Evolutionary conservation across 163 green algal genomes (phyloP), one percentile per base, ranked within the genome.

Genomic region (Volvox carteri): DNA sequence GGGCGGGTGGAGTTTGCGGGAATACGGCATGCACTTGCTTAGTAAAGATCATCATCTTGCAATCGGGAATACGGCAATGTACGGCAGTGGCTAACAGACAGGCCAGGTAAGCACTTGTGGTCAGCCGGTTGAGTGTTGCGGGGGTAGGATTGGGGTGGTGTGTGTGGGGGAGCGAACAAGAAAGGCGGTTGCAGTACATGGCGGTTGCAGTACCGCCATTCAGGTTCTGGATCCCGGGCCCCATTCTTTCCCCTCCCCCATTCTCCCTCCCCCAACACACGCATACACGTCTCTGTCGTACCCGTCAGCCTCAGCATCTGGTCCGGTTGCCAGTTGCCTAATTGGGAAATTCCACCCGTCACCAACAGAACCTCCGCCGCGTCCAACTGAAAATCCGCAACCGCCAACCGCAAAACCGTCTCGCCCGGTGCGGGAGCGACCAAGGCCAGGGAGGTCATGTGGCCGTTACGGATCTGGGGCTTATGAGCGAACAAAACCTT

Each of bases 291-390:
- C 73, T 23, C 25, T 14, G n/a, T 52, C 91, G 1, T 78, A 94
- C 90, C 86, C 91, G 91, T 91, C 50, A 97, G 89, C 44, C 52
- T 72, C 77, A 96, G 54, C 84, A 95, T 94, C 46, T 92, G 89
- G 85, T 95, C 87, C 25, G 91, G 86, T 89, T 98, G 93, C 97
- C 97, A 99, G 85, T 93, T 95, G 16, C 97, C 97, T 48, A 99
- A 92, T 58, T 93, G 90, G 11, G 94, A 91, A 8, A 95, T 85
- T 48, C 91, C 93, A 37, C 97, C 97, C 12, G 90, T 95, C 5
- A 98, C 91, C 41, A 92, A 96, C 56, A 99, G 50, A 28, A 30
- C 35, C 79, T 98, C 83, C 5, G 91, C 94, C 19, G 87, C 86
- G 41, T 95, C 90, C 41, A 98, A 56, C 83, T 93, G 91, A 65